phyloP scores from a whole-genome alignment of 495 filamentous ascomycete genomes.

The Neurospora sp. region DNA sequence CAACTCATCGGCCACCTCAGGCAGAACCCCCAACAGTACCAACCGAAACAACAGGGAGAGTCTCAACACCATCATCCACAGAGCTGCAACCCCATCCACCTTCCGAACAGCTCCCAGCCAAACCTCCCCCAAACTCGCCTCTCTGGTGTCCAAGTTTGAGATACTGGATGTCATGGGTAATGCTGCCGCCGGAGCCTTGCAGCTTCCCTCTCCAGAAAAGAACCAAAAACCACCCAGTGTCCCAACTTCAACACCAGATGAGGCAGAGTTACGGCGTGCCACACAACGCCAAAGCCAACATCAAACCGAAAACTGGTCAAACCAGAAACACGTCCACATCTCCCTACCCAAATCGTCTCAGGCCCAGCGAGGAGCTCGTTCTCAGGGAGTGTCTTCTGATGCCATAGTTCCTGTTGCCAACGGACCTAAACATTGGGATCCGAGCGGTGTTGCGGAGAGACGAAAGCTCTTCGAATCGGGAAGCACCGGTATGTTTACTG shows the following conservation, averaged over 20 bases:
- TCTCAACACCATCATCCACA: slow-evolving; percentile 1
- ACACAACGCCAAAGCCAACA: background rate
- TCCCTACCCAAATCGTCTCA: background rate
- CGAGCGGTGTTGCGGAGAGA: slow-evolving; percentile 19
- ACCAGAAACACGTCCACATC: background rate
- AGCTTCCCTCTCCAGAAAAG: background rate
- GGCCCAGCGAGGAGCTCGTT: background rate
- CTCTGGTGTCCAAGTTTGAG: slow-evolving; percentile 34
- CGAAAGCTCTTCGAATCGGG: slow-evolving; percentile 15
- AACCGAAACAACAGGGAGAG: background rate
- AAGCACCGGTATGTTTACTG: background rate
- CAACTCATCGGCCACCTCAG: background rate
- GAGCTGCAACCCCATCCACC: slow-evolving; percentile 1
- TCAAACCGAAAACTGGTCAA: background rate
- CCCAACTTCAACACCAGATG: background rate
- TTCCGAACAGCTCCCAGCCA: background rate
- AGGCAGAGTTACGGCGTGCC: background rate
- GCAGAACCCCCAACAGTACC: background rate
- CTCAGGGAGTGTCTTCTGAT: background rate
- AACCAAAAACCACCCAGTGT: background rate
- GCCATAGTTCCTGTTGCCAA: background rate
- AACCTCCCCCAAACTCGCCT: slow-evolving; percentile 14
- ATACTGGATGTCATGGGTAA: slow-evolving; percentile 23
- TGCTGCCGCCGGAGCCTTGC: slow-evolving; percentile 5
- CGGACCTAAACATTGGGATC: slow-evolving; percentile 13